Evolutionary conservation across 1,284 basidiomycete genomes (phyloP), one percentile per base, ranked within the genome.

Genomic region (Inonotus obliquus): DNA sequence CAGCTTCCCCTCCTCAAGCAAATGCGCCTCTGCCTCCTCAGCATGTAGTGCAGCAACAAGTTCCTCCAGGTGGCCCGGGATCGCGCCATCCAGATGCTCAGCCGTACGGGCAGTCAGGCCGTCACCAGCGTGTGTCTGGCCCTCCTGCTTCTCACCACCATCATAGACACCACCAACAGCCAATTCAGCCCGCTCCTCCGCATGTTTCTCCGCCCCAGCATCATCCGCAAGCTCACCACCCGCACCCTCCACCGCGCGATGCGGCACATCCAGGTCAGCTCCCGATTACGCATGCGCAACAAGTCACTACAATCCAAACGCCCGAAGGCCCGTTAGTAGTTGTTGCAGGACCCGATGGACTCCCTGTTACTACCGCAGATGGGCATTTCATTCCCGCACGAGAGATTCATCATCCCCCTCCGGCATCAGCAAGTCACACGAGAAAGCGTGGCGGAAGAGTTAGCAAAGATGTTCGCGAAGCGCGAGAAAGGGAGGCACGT

Each of bases 1-100:
- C 85, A 45, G 79, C 83, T 54, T 81, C 84, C 4, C 81, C 81
- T 81, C 65, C 66, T 68, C 59, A 67, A 67, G 32, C 62, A 65
- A 14, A 70, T 70, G 62, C 71, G 71, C 63, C 60, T 69, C 51
- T 66, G 59, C 41, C 57, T 57, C 41, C 57, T 57, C 55, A 59
- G 49, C 48, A 63, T 54, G 19, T 61, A 54, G 10, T 54, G 60
- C 19, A 32, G 63, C 74, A 29, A 76, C 41, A 11, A 17, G 73
- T 56, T 78, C 79, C 62, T 79, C 80, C 67, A 74, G 58, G 76
- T 78, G 2, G 78, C 75, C 63, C 63, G 80, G 66, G 25, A 1
- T 37, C 47, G 1, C 58, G 52, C 4, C 35, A 52, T n/a, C 37
- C 49, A n/a, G 32, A 52, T 38, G 38, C 52, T n/a, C 49, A 35